These are phyloP conservation scores for Liriodendron chinense DNA, from an alignment of 164 flowering plant species.

Conservation along the genomic window DNA sequence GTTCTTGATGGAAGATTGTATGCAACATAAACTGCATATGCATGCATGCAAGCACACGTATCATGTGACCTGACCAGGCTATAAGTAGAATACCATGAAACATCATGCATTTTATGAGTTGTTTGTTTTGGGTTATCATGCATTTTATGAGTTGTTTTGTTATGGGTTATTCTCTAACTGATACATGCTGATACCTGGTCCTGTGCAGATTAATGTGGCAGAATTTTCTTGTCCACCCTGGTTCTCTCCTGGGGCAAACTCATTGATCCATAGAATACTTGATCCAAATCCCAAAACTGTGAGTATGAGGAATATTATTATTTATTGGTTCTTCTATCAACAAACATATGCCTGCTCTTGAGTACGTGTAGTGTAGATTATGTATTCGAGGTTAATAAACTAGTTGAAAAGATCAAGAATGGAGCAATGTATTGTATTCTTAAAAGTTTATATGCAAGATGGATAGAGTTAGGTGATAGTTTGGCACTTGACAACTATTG, in stretches of 20 bases:
- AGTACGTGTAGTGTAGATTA: too few species aligned
- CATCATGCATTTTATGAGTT: not conserved
- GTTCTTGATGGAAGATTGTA: too few species aligned
- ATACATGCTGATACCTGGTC: slow-evolving; percentile 9
- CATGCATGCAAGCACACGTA: too few species aligned
- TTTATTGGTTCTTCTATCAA: too few species aligned
- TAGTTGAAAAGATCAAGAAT: too few species aligned
- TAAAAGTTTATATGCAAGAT: too few species aligned
- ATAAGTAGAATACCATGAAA: not conserved
- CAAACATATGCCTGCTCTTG: too few species aligned
- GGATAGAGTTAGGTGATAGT: too few species aligned
- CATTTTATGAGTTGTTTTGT: not conserved
- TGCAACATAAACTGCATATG: too few species aligned
- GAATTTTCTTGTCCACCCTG: slow-evolving; percentile 77
- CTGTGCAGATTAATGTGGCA: slow-evolving; percentile 65
- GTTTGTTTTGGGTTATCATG: not conserved
- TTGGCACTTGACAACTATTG: too few species aligned
- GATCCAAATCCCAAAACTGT: slow-evolving; percentile 90
- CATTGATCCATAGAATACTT: slow-evolving; percentile 69
- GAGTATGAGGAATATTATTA: slow-evolving; percentile 27
- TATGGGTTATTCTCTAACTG: not conserved
- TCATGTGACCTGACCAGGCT: not conserved
- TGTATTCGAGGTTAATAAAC: too few species aligned
- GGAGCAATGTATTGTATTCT: too few species aligned
- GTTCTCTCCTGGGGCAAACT: slow-evolving; percentile 70